These are phyloP conservation scores for Metschnikowia kunwiensis DNA, from an alignment of 805 yeast genomes.

Conservation along the genomic window DNA sequence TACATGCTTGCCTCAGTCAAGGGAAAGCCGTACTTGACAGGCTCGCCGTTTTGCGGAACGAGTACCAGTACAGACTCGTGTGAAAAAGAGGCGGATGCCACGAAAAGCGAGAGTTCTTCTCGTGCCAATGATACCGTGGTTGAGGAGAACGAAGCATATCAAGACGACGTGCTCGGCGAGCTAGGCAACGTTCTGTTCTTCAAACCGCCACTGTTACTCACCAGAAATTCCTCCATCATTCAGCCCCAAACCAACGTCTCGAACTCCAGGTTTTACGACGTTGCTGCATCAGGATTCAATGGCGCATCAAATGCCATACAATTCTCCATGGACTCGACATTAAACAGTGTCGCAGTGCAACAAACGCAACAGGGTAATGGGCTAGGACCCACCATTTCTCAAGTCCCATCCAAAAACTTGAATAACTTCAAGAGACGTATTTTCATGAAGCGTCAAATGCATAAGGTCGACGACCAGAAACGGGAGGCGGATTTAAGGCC, in stretches of 20 bases:
- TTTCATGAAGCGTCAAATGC: slow-evolving; percentile 38
- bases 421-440: slow-evolving; percentile 48
- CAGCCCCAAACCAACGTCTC: slow-evolving; percentile 24
- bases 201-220: slow-evolving; percentile 31
- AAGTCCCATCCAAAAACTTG: slow-evolving; percentile 52
- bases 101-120: slow-evolving; percentile 11
- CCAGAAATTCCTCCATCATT: slow-evolving; percentile 39
- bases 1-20: slow-evolving; percentile 28
- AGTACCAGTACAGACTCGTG: slow-evolving; percentile 17
- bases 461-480: slow-evolving; percentile 20
- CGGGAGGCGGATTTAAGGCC: slow-evolving; percentile 41
- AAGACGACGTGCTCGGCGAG: slow-evolving; percentile 10
- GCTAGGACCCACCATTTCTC: slow-evolving; percentile 56
- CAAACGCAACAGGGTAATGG: slow-evolving; percentile 44
- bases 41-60: slow-evolving; percentile 6
- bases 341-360: slow-evolving; percentile 30
- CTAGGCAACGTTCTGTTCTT: slow-evolving; percentile 16
- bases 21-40: slow-evolving; percentile 2
- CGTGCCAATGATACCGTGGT: slow-evolving; percentile 14
- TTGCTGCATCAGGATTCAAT: slow-evolving; percentile 44
- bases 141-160: slow-evolving; percentile 9
- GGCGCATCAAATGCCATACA: slow-evolving; percentile 44
- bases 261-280: slow-evolving; percentile 40
- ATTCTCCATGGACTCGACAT: slow-evolving; percentile 39
- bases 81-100: slow-evolving; percentile 4